These are phyloP conservation scores for Ophiostoma pallidulum DNA, from an alignment of 2,329 filamentous ascomycete species.

Conservation along the genomic window DNA sequence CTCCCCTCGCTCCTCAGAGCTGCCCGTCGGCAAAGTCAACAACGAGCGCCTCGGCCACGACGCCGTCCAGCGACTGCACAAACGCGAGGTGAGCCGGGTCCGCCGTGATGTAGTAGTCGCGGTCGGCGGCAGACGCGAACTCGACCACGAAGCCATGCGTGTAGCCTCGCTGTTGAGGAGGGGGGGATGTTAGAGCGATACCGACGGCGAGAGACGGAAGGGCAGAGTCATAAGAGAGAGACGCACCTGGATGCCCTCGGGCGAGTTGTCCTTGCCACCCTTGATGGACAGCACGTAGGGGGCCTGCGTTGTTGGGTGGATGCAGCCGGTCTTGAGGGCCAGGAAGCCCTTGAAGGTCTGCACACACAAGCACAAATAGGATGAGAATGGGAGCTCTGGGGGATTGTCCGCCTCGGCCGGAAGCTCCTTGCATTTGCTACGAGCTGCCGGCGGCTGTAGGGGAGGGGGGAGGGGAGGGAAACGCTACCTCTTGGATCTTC, in stretches of 20 bases:
- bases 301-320: slow-evolving; percentile 48
- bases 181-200: background rate
- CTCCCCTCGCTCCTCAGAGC: too few species aligned
- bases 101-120: slow-evolving; percentile 56
- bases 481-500: background rate
- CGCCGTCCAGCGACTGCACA: slow-evolving; percentile 12
- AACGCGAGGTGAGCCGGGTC: slow-evolving; percentile 57
- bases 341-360: slow-evolving; percentile 31
- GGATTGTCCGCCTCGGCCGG: too few species aligned
- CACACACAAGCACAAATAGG: background rate
- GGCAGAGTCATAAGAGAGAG: too few species aligned
- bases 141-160: slow-evolving; percentile 62
- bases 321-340: slow-evolving; percentile 46
- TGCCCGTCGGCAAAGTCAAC: slow-evolving; percentile 3
- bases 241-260: slow-evolving; percentile 49
- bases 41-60: slow-evolving; percentile 2
- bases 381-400: too few species aligned
- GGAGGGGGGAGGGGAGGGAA: background rate
- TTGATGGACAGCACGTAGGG: slow-evolving; percentile 50
- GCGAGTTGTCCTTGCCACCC: slow-evolving; percentile 54
- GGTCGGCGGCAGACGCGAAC: slow-evolving; percentile 53
- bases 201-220: too few species aligned
- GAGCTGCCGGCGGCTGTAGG: too few species aligned
- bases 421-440: too few species aligned
- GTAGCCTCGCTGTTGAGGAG: slow-evolving; percentile 43